Conservation (phyloP, 257 asterid species). For the Vinca minor region DNA sequence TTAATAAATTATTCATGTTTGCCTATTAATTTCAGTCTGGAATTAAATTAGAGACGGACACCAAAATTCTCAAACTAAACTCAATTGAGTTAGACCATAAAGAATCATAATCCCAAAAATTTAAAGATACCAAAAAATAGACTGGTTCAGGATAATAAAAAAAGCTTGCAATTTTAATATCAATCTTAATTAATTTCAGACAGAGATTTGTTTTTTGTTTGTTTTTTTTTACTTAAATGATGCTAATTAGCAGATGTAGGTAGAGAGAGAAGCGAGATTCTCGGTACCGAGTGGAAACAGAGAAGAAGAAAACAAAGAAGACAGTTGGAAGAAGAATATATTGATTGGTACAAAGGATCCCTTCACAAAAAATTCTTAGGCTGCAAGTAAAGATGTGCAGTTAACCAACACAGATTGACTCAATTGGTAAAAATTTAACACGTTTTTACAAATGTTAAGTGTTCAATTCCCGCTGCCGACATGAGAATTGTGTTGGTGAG, state of each 20-base stretch:
- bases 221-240: too few relatives aligned
- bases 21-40: too few relatives aligned
- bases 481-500: too few relatives aligned
- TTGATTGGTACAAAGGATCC: slow-evolving; percentile 24
- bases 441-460: too few relatives aligned
- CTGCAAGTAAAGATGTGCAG: slow-evolving; percentile 9
- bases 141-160: neutral
- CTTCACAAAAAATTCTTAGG: neutral
- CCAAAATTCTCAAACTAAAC: too few relatives aligned
- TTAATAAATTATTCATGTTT: too few relatives aligned
- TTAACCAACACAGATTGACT: too few relatives aligned
- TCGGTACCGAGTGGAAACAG: slow-evolving; percentile 18
- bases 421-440: too few relatives aligned
- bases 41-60: too few relatives aligned
- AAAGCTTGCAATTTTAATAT: neutral
- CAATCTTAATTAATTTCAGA: too few relatives aligned
- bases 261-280: slow-evolving; percentile 10
- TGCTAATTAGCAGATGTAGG: neutral
- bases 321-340: slow-evolving; percentile 52
- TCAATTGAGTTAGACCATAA: neutral
- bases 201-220: too few relatives aligned
- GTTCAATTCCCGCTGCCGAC: too few relatives aligned
- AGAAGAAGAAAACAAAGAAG: slow-evolving; percentile 26
- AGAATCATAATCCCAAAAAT: neutral
- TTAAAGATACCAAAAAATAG: neutral